phyloP scores from a whole-genome alignment of 2,329 filamentous ascomycete species.

The Pleurostoma richardsiae region DNA sequence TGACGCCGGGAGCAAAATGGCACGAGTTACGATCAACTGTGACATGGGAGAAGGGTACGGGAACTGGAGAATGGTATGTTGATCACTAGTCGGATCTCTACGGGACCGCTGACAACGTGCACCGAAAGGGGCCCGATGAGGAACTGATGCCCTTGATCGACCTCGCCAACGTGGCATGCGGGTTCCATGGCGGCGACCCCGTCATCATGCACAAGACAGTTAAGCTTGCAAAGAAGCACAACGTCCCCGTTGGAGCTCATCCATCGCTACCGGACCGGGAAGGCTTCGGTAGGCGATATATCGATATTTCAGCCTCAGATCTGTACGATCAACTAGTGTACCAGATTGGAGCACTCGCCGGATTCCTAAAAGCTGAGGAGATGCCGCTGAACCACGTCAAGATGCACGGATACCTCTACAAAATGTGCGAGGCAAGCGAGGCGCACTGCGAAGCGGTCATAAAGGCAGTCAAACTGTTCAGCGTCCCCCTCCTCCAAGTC shows the following conservation, averaged over 20 bases:
- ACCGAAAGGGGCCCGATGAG: neutral
- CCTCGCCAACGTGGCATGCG: slow-evolving; percentile 2
- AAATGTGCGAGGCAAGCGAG: neutral
- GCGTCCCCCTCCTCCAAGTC: neutral
- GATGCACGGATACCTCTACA: neutral
- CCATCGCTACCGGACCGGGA: slow-evolving; percentile 5
- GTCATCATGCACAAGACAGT: slow-evolving; percentile 7
- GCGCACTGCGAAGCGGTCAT: neutral
- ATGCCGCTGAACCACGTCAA: slow-evolving; percentile 12
- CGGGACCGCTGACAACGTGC: no score
- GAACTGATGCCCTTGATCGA: neutral
- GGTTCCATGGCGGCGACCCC: slow-evolving; percentile 9
- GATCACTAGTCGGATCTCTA: no score
- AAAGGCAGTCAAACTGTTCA: neutral
- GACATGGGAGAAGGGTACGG: no score
- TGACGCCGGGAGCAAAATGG: no score
- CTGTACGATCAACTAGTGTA: slow-evolving; percentile 6
- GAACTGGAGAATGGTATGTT: no score
- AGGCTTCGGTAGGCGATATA: slow-evolving; percentile 7
- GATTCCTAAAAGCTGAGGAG: slow-evolving; percentile 10
- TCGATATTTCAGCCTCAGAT: slow-evolving; percentile 4
- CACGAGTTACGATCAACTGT: no score
- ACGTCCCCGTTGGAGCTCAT: slow-evolving; percentile 6
- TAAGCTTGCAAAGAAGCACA: slow-evolving; percentile 2
- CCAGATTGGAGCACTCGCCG: slow-evolving; percentile 6